Evolutionary conservation across 2,329 filamentous ascomycete genomes (phyloP), one percentile per base, ranked within the genome.

Genomic region (Talaromyces atroroseus): DNA sequence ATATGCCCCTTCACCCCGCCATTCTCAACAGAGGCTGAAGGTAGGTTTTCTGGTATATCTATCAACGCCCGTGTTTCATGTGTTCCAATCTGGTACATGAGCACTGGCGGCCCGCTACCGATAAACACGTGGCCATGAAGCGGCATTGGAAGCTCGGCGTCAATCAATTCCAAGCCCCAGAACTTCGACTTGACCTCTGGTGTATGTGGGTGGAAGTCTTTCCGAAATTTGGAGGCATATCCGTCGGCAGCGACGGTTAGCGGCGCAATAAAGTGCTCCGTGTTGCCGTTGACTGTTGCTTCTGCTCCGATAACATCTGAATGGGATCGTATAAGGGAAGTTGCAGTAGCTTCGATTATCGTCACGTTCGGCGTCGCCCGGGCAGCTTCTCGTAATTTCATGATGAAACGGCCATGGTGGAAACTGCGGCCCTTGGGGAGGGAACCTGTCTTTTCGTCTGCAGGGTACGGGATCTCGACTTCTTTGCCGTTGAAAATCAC

Each of bases 31-130:
- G 86, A 82, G 0, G 92, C 92, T 18, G 85, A 84, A 7, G 90
- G 85, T 1, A 89, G 79, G 66, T 87, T 84, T 29, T 87, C 83
- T 4, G 92, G 92, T 12, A 97, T 85, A 70, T 97, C 92, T 65
- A 97, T 84, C 21, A 99, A 82, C 12, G 88, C 89, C 62, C 94
- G 85, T 1, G 94, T 99, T 76, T 97, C 94, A 75, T 88, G 92
- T 4, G 90, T 88, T 68, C 94, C 92, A 69, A 99, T 99, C 76
- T 97, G 94, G 78, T 99, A 99, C 58, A 99, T 82, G 23, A 99
- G 84, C 34, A 96, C 84, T 0, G 94, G 92, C 0, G 85, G 78
- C 47, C 83, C 82, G 61, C 89, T 82, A 65, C 87, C 87, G 60
- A 99, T 88, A 54, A 96, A 80, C 62, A 99, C 92, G 72, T 95